Evolutionary conservation across 345 rosid genomes (phyloP).

Genomic region (Euphorbia tirucalli): DNA sequence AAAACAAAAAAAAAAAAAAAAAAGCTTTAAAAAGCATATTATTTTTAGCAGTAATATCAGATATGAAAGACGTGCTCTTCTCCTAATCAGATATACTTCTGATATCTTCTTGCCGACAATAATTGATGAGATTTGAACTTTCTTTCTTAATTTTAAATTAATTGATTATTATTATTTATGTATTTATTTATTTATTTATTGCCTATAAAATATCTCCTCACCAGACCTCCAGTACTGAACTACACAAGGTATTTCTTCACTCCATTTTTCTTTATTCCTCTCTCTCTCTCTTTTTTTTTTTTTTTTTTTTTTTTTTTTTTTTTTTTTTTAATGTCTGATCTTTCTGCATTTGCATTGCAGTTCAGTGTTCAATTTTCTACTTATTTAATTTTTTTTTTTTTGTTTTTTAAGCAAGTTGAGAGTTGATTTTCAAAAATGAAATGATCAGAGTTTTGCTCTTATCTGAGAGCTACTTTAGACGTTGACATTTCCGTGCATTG

Average conservation of each 20-base stretch:
- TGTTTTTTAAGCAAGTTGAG: too few relatives aligned
- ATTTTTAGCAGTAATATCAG: not conserved
- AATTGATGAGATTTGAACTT: conserved; percentile 5
- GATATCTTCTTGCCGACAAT: conserved; percentile 9
- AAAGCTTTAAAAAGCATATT: not conserved
- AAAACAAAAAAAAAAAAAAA: not conserved
- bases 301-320: too few relatives aligned
- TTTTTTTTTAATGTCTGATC: too few relatives aligned
- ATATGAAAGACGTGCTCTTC: conserved; percentile 20
- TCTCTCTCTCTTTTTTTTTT: not conserved
- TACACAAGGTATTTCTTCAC: not conserved
- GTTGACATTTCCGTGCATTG: conserved; percentile 33
- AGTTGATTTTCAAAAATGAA: too few relatives aligned
- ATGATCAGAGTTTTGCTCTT: not conserved
- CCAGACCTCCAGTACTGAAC: conserved; percentile 14
- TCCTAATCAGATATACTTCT: conserved; percentile 19
- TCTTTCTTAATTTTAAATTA: not conserved
- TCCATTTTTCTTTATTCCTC: not conserved
- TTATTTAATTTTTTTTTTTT: too few relatives aligned
- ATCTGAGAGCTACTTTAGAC: conserved; percentile 26
- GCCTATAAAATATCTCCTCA: conserved; percentile 25
- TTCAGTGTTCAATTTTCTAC: too few relatives aligned
- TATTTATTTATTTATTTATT: not conserved
- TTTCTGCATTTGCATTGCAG: not conserved
- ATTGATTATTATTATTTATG: not conserved